phyloP scores from a whole-genome alignment of 1,284 basidiomycete species.

The Leccinum pallidistipes region DNA sequence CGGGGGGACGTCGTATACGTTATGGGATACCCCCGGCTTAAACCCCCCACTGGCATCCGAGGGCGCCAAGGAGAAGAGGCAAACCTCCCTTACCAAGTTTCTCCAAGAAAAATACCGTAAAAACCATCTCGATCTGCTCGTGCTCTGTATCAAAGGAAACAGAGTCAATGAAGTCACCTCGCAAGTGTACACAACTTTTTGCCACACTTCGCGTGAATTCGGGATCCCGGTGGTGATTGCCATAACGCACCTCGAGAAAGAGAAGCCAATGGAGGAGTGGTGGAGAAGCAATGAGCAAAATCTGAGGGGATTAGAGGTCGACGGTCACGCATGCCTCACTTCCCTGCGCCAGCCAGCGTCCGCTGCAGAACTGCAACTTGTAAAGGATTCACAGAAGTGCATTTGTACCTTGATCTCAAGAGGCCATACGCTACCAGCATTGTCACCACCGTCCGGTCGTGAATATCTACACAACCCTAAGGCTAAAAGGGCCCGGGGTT shows the following conservation, averaged over 20 bases:
- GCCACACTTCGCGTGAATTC: conserved; percentile 15
- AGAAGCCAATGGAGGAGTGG: conserved; percentile 33
- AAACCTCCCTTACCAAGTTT: conserved; percentile 12
- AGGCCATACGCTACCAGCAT: conserved; percentile 1
- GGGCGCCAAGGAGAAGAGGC: background rate
- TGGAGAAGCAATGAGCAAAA: conserved; percentile 26
- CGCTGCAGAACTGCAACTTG: conserved; percentile 14
- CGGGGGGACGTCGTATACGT: conserved; percentile 6
- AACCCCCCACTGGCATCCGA: conserved; percentile 13
- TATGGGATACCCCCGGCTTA: conserved; percentile 34
- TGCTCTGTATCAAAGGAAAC: conserved; percentile 20
- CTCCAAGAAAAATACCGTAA: conserved; percentile 11
- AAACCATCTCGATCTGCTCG: conserved; percentile 22
- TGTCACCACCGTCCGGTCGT: background rate
- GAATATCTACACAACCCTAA: conserved; percentile 8
- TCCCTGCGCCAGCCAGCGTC: conserved; percentile 7
- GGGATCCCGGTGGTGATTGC: conserved; percentile 27
- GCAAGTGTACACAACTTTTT: conserved; percentile 19
- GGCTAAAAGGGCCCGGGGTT: too few relatives aligned
- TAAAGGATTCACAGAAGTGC: conserved; percentile 15
- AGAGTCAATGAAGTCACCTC: conserved; percentile 13
- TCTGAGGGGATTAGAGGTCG: conserved; percentile 22
- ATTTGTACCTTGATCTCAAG: conserved; percentile 15
- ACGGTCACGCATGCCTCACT: conserved; percentile 30
- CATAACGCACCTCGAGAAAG: conserved; percentile 29